phyloP scores from a whole-genome alignment of 805 yeast species.

The Saturnispora sanitii region DNA sequence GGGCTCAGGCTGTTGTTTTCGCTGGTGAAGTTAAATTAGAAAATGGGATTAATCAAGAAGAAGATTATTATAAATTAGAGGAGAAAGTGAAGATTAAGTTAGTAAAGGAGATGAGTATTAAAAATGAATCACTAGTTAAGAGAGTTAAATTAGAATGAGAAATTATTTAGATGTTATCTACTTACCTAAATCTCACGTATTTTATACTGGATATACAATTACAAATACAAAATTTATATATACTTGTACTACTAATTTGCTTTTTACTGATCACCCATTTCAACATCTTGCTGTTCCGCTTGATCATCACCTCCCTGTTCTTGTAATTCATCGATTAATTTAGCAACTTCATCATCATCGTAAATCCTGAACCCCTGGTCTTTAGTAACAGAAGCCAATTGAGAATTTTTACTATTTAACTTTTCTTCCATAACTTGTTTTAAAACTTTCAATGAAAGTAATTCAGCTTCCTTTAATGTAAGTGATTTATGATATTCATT shows the following conservation, averaged over 20 bases:
- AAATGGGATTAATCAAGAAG: slow-evolving; percentile 44
- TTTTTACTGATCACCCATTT: slow-evolving; percentile 1
- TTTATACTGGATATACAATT: no score
- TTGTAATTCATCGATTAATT: slow-evolving; percentile 66
- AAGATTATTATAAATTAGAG: slow-evolving; percentile 2
- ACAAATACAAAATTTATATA: no score
- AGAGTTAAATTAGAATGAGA: background rate
- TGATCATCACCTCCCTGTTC: slow-evolving; percentile 40
- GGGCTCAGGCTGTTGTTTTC: slow-evolving; percentile 96
- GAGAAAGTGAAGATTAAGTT: background rate
- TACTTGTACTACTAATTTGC: background rate
- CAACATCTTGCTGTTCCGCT: slow-evolving; percentile 30
- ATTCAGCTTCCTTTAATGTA: slow-evolving; percentile 87
- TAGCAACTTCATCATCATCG: slow-evolving; percentile 71
- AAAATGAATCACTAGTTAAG: no score
- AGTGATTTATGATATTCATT: slow-evolving; percentile 91
- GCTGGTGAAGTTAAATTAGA: slow-evolving; percentile 67
- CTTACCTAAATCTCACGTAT: no score
- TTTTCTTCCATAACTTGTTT: slow-evolving; percentile 99
- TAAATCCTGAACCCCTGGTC: slow-evolving; percentile 82
- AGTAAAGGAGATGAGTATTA: no score
- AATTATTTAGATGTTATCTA: no score
- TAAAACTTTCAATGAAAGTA: slow-evolving; percentile 74
- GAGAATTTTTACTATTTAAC: slow-evolving; percentile 89
- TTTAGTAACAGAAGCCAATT: slow-evolving; percentile 84